These are phyloP conservation scores for Nakazawaea peltata DNA, from an alignment of 805 yeast genomes.

Conservation along the genomic window DNA sequence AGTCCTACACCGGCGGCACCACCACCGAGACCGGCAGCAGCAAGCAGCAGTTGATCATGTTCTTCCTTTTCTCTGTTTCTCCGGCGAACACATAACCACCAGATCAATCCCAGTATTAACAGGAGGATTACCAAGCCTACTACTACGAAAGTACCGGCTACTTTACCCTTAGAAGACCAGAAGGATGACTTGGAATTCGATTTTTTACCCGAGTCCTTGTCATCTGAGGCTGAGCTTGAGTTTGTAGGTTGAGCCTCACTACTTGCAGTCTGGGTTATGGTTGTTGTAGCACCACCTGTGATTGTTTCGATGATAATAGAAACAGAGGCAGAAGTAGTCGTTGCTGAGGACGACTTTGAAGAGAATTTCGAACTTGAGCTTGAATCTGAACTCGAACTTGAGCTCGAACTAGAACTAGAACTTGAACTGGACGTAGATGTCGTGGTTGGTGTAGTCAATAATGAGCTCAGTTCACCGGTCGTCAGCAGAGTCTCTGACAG, in stretches of 20 bases:
- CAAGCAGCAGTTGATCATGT: too few species aligned
- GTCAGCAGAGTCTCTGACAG: too few species aligned
- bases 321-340: not conserved
- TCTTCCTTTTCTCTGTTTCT: slow-evolving; percentile 10
- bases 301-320: slow-evolving; percentile 15
- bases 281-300: slow-evolving; percentile 14
- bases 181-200: slow-evolving; percentile 29
- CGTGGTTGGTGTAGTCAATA: slow-evolving; percentile 7
- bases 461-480: too few species aligned
- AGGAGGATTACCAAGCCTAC: slow-evolving; percentile 59
- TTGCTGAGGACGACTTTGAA: not conserved
- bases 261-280: too few species aligned
- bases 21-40: too few species aligned
- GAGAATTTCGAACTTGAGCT: not conserved
- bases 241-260: slow-evolving; percentile 13
- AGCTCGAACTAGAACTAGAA: slow-evolving; percentile 10
- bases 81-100: slow-evolving; percentile 18
- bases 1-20: not conserved
- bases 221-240: slow-evolving; percentile 11
- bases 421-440: slow-evolving; percentile 10
- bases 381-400: slow-evolving; percentile 4
- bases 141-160: slow-evolving; percentile 78
- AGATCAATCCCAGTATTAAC: slow-evolving; percentile 35
- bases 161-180: slow-evolving; percentile 65
- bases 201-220: slow-evolving; percentile 8